These are phyloP conservation scores for Medicago lupulina DNA, from an alignment of 306 rosid species.

Conservation along the genomic window DNA sequence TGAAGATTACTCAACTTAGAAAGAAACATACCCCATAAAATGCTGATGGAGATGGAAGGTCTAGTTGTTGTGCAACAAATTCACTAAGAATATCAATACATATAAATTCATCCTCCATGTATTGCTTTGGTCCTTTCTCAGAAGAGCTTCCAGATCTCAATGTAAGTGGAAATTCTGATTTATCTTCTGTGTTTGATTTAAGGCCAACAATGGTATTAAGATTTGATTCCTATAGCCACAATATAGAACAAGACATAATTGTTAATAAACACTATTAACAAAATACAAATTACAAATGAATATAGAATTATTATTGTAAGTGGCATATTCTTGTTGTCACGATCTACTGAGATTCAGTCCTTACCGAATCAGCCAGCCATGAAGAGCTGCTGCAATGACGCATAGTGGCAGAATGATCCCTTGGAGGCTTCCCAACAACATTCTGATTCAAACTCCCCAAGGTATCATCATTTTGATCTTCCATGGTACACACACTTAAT, in stretches of 20 bases:
- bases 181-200: conserved; percentile 52
- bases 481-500: conserved; percentile 50
- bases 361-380: conserved; percentile 54
- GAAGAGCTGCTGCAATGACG: conserved; percentile 64
- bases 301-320: no score
- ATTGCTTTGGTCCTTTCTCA: conserved; percentile 71
- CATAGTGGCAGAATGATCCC: conserved; percentile 51
- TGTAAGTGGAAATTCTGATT: conserved; percentile 44
- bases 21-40: conserved; percentile 69
- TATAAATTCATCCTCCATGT: conserved; percentile 71
- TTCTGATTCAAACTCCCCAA: conserved; percentile 47
- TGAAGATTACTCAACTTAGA: neutral
- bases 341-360: neutral
- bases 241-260: conserved; percentile 16
- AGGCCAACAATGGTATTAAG: conserved; percentile 39
- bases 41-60: conserved; percentile 61
- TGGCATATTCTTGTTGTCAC: neutral
- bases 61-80: conserved; percentile 23
- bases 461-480: conserved; percentile 55
- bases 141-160: conserved; percentile 66
- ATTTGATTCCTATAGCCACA: conserved; percentile 53
- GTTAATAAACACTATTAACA: neutral
- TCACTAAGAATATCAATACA: conserved; percentile 55
- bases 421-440: conserved; percentile 59
- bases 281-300: neutral